Conservation (phyloP, 805 yeast species). For the Blastobotrys americana region DNA sequence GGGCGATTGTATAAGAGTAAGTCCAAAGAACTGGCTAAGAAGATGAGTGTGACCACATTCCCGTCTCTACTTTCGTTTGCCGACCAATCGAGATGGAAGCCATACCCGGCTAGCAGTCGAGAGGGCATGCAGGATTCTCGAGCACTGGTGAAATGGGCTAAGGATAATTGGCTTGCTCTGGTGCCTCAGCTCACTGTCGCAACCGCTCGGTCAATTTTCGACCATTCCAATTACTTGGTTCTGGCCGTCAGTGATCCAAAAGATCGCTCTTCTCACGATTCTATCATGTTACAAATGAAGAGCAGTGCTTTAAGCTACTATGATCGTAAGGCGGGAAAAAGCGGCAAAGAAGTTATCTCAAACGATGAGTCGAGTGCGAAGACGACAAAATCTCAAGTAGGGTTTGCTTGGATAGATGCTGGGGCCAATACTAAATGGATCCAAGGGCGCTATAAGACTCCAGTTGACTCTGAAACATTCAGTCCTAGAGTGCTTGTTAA, state of each 20-base stretch:
- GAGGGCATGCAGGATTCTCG: slow-evolving; percentile 29
- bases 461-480: background rate
- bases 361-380: slow-evolving; percentile 27
- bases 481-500: slow-evolving; percentile 25
- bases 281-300: slow-evolving; percentile 25
- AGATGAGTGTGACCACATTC: slow-evolving; percentile 24
- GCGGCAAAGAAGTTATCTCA: slow-evolving; percentile 21
- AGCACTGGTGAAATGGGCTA: slow-evolving; percentile 27
- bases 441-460: slow-evolving; percentile 19
- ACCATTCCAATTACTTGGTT: slow-evolving; percentile 26
- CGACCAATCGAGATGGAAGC: slow-evolving; percentile 16
- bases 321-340: slow-evolving; percentile 21
- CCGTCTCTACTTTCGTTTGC: slow-evolving; percentile 29
- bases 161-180: slow-evolving; percentile 29
- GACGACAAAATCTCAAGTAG: slow-evolving; percentile 22
- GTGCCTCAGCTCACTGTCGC: slow-evolving; percentile 33
- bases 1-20: slow-evolving; percentile 27
- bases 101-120: slow-evolving; percentile 28
- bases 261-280: slow-evolving; percentile 18
- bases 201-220: slow-evolving; percentile 28
- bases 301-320: slow-evolving; percentile 26
- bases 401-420: slow-evolving; percentile 33
- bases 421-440: slow-evolving; percentile 31
- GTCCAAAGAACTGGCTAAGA: slow-evolving; percentile 23
- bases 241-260: slow-evolving; percentile 29